A percentile compares a stretch with the other conserved stretches of the same genome.
phyloP scores from a whole-genome alignment of 208 protist genomes.

The Acanthamoeba rhysodes region DNA sequence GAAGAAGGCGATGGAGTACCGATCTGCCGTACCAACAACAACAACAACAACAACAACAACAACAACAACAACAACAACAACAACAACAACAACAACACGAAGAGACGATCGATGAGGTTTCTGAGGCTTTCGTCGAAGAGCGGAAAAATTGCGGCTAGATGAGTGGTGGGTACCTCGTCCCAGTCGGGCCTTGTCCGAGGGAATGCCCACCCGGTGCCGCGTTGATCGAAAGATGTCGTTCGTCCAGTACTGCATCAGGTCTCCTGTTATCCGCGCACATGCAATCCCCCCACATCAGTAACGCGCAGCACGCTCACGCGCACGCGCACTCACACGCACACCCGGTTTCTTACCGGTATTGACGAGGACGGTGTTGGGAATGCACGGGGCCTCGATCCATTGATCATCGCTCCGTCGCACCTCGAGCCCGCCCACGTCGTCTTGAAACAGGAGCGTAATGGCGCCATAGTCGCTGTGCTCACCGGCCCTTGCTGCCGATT shows the following conservation, averaged over 20 bases:
- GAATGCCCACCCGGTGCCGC: constrained; percentile 15
- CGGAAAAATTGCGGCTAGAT: background rate
- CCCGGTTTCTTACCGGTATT: background rate
- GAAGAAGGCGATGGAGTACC: constrained; percentile 69
- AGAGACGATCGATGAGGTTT: background rate
- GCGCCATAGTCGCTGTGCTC: constrained; percentile 62
- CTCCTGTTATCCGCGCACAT: background rate
- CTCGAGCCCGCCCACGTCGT: constrained; percentile 64
- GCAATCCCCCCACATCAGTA: no score
- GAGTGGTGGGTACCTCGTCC: background rate
- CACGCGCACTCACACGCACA: no score
- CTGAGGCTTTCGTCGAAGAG: no score
- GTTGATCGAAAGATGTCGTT: constrained; percentile 46
- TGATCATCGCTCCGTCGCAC: constrained; percentile 1
- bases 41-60: no score
- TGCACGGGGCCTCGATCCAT: constrained; percentile 47
- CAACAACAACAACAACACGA: no score
- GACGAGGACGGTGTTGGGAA: constrained; percentile 40
- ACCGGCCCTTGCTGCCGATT: background rate
- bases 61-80: no score
- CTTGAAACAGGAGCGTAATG: constrained; percentile 56
- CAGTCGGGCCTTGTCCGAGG: background rate
- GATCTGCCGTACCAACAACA: background rate
- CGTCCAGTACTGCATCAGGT: constrained; percentile 50
- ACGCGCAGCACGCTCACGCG: no score